Evolutionary conservation across 768 basidiomycete species (phyloP).

Genomic region (Hysterangium stoloniferum): DNA sequence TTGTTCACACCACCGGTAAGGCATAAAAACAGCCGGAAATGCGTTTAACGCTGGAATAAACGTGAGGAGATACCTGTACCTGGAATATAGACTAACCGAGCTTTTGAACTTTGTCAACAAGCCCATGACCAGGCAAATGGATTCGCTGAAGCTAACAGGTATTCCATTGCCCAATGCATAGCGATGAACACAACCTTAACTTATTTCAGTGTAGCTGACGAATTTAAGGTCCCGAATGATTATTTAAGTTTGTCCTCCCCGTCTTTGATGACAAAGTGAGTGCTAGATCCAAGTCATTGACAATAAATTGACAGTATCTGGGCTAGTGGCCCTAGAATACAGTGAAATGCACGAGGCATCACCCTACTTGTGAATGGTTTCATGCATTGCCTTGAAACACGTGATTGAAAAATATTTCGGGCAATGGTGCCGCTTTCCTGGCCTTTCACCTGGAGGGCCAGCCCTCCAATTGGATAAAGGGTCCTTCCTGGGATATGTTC

Average conservation of each 20-base stretch:
- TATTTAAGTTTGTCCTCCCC: not conserved
- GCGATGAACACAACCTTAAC: no score
- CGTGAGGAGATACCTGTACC: not conserved
- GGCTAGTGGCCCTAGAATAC: no score
- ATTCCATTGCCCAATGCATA: no score
- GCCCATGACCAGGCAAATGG: not conserved
- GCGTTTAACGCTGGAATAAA: not conserved
- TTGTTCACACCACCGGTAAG: slow-evolving; percentile 1
- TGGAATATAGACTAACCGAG: not conserved
- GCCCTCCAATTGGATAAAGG: no score
- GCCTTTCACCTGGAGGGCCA: no score
- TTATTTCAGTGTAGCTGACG: no score
- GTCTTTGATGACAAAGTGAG: not conserved
- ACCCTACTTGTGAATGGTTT: no score
- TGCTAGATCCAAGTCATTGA: not conserved
- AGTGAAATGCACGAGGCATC: no score
- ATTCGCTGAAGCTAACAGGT: not conserved
- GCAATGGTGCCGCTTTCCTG: slow-evolving; percentile 8
- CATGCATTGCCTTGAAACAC: no score
- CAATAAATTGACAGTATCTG: no score
- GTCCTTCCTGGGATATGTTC: no score
- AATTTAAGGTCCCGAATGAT: not conserved
- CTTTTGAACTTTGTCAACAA: slow-evolving; percentile 2
- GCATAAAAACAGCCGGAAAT: not conserved
- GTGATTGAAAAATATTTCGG: no score